phyloP scores from a whole-genome alignment of 768 basidiomycete genomes.

The Trametes coccinea region DNA sequence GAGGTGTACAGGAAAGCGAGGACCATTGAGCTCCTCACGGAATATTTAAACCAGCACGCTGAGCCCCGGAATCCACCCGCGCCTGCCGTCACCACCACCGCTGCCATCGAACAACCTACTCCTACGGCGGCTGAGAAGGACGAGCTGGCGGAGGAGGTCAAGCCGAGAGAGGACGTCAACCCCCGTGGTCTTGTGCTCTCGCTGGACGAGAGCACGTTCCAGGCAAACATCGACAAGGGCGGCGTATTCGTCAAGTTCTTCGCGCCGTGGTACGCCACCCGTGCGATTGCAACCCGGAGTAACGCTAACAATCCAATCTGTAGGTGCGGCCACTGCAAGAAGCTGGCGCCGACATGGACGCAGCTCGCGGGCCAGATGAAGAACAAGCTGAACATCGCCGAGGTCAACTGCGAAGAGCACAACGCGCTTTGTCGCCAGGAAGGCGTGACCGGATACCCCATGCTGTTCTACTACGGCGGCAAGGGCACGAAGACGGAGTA shows the following conservation, averaged over 20 bases:
- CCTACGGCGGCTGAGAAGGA: constrained; percentile 12
- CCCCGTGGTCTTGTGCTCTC: constrained; percentile 41
- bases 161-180: constrained; percentile 33
- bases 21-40: constrained; percentile 52
- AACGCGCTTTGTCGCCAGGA: constrained; percentile 63
- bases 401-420: constrained; percentile 88
- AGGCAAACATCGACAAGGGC: constrained; percentile 43
- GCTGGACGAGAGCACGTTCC: constrained; percentile 50
- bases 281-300: not conserved
- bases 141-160: constrained; percentile 35
- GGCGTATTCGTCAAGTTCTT: constrained; percentile 78
- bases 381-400: constrained; percentile 71
- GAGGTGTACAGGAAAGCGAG: constrained; percentile 58
- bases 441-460: constrained; percentile 80
- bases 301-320: not conserved
- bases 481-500: constrained; percentile 71
- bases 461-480: constrained; percentile 64
- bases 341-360: constrained; percentile 80
- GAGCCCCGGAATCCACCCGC: constrained; percentile 26
- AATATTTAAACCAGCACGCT: constrained; percentile 53
- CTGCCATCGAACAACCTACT: constrained; percentile 35
- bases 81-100: constrained; percentile 38
- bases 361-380: constrained; percentile 73
- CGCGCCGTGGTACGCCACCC: constrained; percentile 72
- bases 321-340: constrained; percentile 96